These are phyloP conservation scores for Penicillium manginii DNA, from an alignment of 495 filamentous ascomycete species.

Conservation along the genomic window DNA sequence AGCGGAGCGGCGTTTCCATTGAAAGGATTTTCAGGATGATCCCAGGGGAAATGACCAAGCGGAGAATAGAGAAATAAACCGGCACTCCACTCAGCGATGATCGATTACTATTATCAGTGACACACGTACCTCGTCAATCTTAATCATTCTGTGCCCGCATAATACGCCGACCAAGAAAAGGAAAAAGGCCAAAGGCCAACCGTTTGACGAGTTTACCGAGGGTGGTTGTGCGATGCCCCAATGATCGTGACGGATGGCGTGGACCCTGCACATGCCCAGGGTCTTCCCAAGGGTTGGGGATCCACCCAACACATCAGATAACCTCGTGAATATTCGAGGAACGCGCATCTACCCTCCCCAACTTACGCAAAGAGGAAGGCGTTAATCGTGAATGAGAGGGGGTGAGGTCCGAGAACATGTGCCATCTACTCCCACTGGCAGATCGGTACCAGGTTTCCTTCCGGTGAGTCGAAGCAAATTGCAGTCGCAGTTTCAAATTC, in stretches of 20 bases:
- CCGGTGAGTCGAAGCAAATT: background rate
- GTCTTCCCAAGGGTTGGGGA: background rate
- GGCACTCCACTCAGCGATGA: background rate
- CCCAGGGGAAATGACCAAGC: slow-evolving; percentile 1
- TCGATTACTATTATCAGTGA: slow-evolving; percentile 5
- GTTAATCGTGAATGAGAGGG: background rate
- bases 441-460: background rate
- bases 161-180: background rate
- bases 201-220: slow-evolving; percentile 14
- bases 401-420: slow-evolving; percentile 1
- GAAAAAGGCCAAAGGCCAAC: background rate
- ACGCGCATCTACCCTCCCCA: background rate
- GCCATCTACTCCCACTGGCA: background rate
- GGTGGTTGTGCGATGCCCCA: background rate
- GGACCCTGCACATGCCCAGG: background rate
- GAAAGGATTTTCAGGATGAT: background rate
- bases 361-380: slow-evolving; percentile 4
- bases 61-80: background rate
- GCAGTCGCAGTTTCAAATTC: background rate
- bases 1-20: background rate
- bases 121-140: background rate
- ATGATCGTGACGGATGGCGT: background rate
- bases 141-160: background rate
- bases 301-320: slow-evolving; percentile 9
- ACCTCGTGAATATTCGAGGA: background rate